Evolutionary conservation across 495 filamentous ascomycete species (phyloP).

Genomic region (Parachaetomium inaequale): DNA sequence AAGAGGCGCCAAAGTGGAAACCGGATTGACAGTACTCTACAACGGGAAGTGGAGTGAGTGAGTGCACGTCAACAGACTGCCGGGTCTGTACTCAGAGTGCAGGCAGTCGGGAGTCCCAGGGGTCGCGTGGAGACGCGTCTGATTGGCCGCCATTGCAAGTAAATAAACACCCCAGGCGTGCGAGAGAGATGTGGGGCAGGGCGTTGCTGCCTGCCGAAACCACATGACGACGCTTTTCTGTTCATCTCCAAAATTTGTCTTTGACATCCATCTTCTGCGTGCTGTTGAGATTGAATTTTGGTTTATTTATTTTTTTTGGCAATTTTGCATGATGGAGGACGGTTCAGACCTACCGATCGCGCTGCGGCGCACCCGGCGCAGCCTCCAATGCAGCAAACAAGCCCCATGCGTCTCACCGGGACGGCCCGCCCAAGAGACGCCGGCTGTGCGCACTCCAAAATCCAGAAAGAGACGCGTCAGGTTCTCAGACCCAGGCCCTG

Average conservation of each 20-base stretch:
- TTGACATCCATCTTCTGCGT: too few relatives aligned
- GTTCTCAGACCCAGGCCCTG: conserved; percentile 67
- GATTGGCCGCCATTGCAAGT: neutral
- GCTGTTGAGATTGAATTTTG: neutral
- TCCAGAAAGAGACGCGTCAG: conserved; percentile 60
- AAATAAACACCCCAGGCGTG: conserved; percentile 20
- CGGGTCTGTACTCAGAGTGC: too few relatives aligned
- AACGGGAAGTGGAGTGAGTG: too few relatives aligned
- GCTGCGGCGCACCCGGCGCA: conserved; percentile 30
- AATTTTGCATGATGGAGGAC: conserved; percentile 16
- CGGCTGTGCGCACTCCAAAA: conserved; percentile 17
- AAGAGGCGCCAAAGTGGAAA: too few relatives aligned
- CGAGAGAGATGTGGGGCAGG: neutral
- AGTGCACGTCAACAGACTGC: neutral
- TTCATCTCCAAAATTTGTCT: too few relatives aligned
- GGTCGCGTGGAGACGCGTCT: neutral
- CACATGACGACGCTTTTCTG: neutral
- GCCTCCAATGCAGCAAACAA: neutral
- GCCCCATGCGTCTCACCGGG: neutral
- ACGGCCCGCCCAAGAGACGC: neutral
- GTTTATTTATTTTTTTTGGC: neutral
- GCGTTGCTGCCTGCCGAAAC: conserved; percentile 9
- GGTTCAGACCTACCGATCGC: conserved; percentile 26
- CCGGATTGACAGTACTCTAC: too few relatives aligned
- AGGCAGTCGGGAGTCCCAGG: neutral